Evolutionary conservation across 495 filamentous ascomycete genomes (phyloP), one percentile per base, ranked within the genome.

Genomic region (Podospora tetraspora): DNA sequence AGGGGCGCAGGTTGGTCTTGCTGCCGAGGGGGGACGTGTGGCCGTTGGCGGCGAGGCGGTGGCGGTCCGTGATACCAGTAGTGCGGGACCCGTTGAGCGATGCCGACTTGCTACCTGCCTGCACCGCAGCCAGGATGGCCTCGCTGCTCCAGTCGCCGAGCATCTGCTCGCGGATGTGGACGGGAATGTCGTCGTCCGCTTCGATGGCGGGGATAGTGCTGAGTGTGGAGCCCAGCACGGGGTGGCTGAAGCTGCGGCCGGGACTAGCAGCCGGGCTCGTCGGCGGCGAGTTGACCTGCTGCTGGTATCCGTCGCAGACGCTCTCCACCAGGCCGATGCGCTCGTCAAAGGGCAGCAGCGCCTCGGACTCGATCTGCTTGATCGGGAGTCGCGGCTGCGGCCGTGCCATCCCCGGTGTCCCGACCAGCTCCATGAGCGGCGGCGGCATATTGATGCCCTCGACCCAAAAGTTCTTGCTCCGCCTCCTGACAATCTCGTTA

Each of bases 71-170:
- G 43, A 52, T 52, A 19, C 78, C 77, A 13, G 84, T 82, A 4
- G 87, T 90, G 27, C 85, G 87, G 66, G 91, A 90, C 29, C 90
- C 92, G 72, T 79, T 91, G 67, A 94, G 79, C n/a, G 91, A 93
- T 21, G 84, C 80, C 1, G 88, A 84, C 69, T 88, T 85, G 72
- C 86, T 92, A 56, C 87, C 86, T 64, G 84, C 87, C 71, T 92
- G 89, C 30, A 89, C 83, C 23, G 83, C 83, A 9, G 87, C 84
- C 30, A 96, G 78, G 61, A 89, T 90, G 9, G 81, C 78, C 68
- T 95, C 92, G 70, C 87, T 88, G 52, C 84, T 88, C 94, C 94
- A 97, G 32, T 90, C 85, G 64, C 71, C 67, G 13, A 88, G 82
- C 72, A 94, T 83, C 70, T 90, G 86, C 61, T 94, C 90, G 68